Percentiles rank a stretch among this genome's conserved stretches.
These are phyloP conservation scores for Podosphaera xanthii DNA, from an alignment of 2,329 filamentous ascomycete species.

Conservation along the genomic window DNA sequence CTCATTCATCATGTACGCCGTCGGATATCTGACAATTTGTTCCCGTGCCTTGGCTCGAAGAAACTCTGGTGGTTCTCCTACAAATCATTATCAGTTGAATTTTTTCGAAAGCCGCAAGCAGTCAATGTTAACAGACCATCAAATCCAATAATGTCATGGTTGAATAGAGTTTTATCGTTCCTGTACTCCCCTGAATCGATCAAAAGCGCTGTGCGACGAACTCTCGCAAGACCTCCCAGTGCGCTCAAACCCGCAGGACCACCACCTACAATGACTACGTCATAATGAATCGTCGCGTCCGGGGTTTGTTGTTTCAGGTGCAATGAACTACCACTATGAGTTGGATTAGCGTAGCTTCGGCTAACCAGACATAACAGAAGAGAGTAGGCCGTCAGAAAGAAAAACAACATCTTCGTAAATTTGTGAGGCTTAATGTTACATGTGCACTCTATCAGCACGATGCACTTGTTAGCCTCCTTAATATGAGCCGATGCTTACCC, in stretches of 20 bases:
- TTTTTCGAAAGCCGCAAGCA: too few relatives aligned
- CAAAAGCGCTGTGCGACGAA: background rate
- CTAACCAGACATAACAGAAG: too few relatives aligned
- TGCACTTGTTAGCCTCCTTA: too few relatives aligned
- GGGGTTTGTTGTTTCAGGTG: background rate
- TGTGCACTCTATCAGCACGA: too few relatives aligned
- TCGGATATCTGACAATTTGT: background rate
- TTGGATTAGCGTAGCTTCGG: too few relatives aligned
- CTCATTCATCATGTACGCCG: background rate
- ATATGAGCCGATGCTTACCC: too few relatives aligned
- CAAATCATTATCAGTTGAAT: too few relatives aligned
- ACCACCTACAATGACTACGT: background rate
- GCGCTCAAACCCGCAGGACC: background rate
- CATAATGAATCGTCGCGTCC: background rate
- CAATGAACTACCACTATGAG: too few relatives aligned
- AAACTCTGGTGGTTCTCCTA: background rate
- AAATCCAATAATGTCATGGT: background rate
- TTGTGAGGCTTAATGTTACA: too few relatives aligned
- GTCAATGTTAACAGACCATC: background rate
- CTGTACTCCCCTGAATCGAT: background rate
- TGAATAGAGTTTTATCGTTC: background rate
- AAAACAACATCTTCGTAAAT: too few relatives aligned
- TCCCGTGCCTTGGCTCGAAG: background rate
- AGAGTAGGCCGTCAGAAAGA: too few relatives aligned
- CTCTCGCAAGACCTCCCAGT: background rate